A percentile compares a stretch with the other conserved stretches of the same genome.
These are phyloP conservation scores for Candida sojae DNA, from an alignment of 1,139 yeast genomes.

Conservation along the genomic window DNA sequence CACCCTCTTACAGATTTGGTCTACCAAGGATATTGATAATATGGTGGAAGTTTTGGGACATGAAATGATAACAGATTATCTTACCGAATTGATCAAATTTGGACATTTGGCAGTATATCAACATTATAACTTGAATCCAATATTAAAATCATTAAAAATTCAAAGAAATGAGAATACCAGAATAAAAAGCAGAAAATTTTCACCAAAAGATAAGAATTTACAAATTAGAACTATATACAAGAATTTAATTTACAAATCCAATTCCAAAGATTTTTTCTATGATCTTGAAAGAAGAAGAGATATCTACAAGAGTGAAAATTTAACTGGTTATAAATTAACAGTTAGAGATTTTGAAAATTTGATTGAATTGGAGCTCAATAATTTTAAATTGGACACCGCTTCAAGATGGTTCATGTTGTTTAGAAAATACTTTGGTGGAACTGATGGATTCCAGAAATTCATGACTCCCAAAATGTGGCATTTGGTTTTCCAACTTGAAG, in stretches of 20 bases:
- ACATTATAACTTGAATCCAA: conserved; percentile 9
- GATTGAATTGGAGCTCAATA: conserved; percentile 34
- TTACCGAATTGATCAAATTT: conserved; percentile 4
- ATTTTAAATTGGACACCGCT: conserved; percentile 41
- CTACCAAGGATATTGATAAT: conserved; percentile 24
- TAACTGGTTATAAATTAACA: conserved; percentile 24
- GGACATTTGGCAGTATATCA: conserved; percentile 1
- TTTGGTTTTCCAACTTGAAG: conserved; percentile 32
- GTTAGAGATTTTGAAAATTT: conserved; percentile 42
- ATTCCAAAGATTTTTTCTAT: conserved; percentile 23
- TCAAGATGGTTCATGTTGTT: conserved; percentile 41
- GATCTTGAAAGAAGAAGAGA: conserved; percentile 18
- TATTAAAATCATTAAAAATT: conserved; percentile 7
- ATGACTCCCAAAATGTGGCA: conserved; percentile 40
- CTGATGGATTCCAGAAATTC: conserved; percentile 11
- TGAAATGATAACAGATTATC: conserved; percentile 21
- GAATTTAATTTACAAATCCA: conserved; percentile 24
- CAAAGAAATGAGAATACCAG: background rate
- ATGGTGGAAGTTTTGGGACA: conserved; percentile 25
- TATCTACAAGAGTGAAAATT: conserved; percentile 19
- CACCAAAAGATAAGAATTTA: conserved; percentile 9
- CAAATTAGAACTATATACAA: conserved; percentile 30
- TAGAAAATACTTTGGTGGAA: conserved; percentile 23
- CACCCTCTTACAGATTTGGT: conserved; percentile 15
- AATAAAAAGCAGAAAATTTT: background rate